Evolutionary conservation across 306 rosid genomes (phyloP).

Genomic region (Quercus aquifolioides): DNA sequence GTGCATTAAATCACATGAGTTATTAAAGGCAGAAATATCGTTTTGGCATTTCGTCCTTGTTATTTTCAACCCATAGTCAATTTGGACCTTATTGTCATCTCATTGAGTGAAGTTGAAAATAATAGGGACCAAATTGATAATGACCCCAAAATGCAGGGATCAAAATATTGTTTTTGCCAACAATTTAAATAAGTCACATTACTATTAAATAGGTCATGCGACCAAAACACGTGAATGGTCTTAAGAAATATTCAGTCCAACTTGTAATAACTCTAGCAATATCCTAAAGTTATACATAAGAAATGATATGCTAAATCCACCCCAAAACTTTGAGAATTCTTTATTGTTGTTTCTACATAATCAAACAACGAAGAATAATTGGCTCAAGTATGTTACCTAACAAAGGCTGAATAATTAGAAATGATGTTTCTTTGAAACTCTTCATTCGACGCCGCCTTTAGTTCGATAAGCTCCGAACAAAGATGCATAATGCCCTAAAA

Average conservation of each 20-base stretch:
- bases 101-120: too few species aligned
- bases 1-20: too few species aligned
- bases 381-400: slow-evolving; percentile 38
- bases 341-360: background rate
- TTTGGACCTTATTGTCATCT: too few species aligned
- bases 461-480: slow-evolving; percentile 74
- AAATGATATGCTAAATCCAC: background rate
- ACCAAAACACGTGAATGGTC: too few species aligned
- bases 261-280: background rate
- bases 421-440: slow-evolving; percentile 55
- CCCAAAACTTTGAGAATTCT: too few species aligned
- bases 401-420: slow-evolving; percentile 53
- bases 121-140: background rate
- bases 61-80: too few species aligned
- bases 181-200: too few species aligned
- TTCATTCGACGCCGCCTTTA: slow-evolving; percentile 60
- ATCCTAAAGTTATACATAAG: background rate
- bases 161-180: too few species aligned
- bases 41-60: too few species aligned
- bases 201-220: too few species aligned
- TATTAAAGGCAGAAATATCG: too few species aligned
- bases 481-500: slow-evolving; percentile 74
- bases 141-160: rapidly evolving
- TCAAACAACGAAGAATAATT: background rate
- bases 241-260: background rate